A percentile compares a stretch with the other conserved stretches of the same genome.
These are phyloP conservation scores for Yamadazyma songkhlaensis DNA, from an alignment of 1,139 yeast genomes.

Conservation along the genomic window DNA sequence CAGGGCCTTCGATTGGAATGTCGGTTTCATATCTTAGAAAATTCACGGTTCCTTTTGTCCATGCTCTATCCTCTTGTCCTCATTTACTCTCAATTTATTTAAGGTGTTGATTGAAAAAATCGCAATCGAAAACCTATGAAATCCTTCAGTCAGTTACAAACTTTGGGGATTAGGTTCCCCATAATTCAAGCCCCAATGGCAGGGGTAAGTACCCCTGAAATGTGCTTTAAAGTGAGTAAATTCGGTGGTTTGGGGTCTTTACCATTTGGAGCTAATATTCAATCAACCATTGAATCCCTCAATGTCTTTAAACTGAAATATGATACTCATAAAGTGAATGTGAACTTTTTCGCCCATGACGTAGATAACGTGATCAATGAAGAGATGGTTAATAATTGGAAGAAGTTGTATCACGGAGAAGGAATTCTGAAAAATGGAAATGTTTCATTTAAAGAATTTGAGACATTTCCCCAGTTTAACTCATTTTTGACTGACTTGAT, in stretches of 20 bases:
- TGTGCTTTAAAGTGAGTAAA: constrained; percentile 37
- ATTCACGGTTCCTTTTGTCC: too few relatives aligned
- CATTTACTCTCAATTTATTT: too few relatives aligned
- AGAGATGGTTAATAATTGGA: constrained; percentile 24
- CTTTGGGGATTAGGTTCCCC: constrained; percentile 21
- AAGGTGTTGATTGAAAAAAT: too few relatives aligned
- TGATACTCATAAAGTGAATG: constrained; percentile 25
- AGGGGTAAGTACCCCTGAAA: constrained; percentile 40
- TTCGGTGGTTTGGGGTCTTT: constrained; percentile 48
- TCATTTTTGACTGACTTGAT: constrained; percentile 13
- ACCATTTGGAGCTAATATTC: constrained; percentile 32
- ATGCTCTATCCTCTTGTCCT: too few relatives aligned
- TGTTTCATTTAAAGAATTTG: constrained; percentile 36
- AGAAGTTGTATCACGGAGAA: constrained; percentile 9
- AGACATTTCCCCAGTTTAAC: constrained; percentile 11
- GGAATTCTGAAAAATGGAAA: constrained; percentile 23
- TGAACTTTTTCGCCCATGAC: constrained; percentile 48
- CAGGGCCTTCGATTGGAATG: too few relatives aligned
- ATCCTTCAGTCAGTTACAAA: constrained; percentile 7
- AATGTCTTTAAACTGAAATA: constrained; percentile 14
- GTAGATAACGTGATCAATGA: constrained; percentile 13
- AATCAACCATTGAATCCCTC: constrained; percentile 11
- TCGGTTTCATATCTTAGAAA: too few relatives aligned
- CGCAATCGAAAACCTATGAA: constrained; percentile 7
- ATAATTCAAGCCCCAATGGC: constrained; percentile 56